Conservation (phyloP, 106 monocot genomes). For the Dendrobium officinale region DNA sequence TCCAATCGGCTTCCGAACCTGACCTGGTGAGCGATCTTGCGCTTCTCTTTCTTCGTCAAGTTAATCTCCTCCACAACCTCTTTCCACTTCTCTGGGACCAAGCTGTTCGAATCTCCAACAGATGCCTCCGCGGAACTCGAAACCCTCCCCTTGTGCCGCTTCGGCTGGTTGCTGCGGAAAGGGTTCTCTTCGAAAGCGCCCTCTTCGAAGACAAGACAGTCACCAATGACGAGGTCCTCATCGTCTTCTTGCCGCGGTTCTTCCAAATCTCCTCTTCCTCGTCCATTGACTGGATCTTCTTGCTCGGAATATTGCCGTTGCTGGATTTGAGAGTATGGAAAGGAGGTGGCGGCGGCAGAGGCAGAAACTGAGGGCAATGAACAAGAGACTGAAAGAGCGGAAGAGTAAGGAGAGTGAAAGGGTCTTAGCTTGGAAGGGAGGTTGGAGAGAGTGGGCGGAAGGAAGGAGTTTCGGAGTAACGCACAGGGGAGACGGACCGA, state of each 20-base stretch:
- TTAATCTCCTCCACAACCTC: conserved; percentile 63
- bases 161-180: neutral
- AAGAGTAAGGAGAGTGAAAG: neutral
- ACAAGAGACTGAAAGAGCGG: neutral
- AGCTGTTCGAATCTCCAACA: conserved; percentile 17
- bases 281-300: neutral
- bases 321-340: conserved; percentile 16
- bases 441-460: neutral
- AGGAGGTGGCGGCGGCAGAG: conserved; percentile 1
- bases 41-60: conserved; percentile 85
- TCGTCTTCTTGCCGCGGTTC: conserved; percentile 18
- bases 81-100: conserved; percentile 86
- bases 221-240: conserved; percentile 52
- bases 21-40: conserved; percentile 58
- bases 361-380: neutral
- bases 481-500: neutral
- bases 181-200: conserved; percentile 60
- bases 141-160: neutral
- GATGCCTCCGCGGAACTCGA: neutral
- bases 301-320: neutral
- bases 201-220: conserved; percentile 93
- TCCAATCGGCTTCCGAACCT: conserved; percentile 66
- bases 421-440: neutral
- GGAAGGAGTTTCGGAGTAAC: neutral
- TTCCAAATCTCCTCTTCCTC: neutral